Base-by-base conservation (phyloP, 352 stramenopile species). In the Thraustochytrium sp. region DNA sequence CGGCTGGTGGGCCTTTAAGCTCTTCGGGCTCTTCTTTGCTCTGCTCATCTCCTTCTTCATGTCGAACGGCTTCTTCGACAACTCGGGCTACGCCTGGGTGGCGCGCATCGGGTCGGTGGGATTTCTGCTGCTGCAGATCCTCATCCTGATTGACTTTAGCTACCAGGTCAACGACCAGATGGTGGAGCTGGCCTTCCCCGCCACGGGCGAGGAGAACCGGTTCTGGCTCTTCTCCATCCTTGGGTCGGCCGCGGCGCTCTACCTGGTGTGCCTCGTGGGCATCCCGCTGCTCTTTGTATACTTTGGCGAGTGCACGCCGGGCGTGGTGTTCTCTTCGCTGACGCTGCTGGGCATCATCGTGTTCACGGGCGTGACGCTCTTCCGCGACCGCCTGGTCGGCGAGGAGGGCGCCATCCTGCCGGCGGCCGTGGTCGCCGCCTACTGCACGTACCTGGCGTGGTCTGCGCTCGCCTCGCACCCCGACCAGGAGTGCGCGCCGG, bases 131-230 rank as follows among this genome's bases (percentile, higher is more conserved):
- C 65, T 86, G 21, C 82, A 86, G 72, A 86, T 86, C 34, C 40
- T 86, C 44, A 64, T 85, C 9, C 59, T 86, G 9, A 86, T 86
- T 29, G 82, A 86, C 82, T 86, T 86, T 86, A 56, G 46, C 23
- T 86, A 86, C 49, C n/a, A 86, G 37, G 84, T 83, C 51, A 86
- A 86, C 65, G 82, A 86, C 38, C 37, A 21, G 8, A 86, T 83
- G 82, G 77, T 86, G 11, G 82, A 61, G 36, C 9, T 84, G 48
- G 62, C 55, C 2, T 75, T 54, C 34, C 34, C 37, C 13, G n/a
- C 55, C 9, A 8, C 21, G 0, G 75, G 49, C 18, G 55, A 82
- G 1, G 78, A 86, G 54, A 78, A 86, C 61, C 26, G 72, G 26
- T 84, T 56, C 40, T 86, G 80, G 78, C 82, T 86, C 3, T 63